Base-by-base conservation (phyloP, 345 rosid genomes). In the Brassica rapa region DNA sequence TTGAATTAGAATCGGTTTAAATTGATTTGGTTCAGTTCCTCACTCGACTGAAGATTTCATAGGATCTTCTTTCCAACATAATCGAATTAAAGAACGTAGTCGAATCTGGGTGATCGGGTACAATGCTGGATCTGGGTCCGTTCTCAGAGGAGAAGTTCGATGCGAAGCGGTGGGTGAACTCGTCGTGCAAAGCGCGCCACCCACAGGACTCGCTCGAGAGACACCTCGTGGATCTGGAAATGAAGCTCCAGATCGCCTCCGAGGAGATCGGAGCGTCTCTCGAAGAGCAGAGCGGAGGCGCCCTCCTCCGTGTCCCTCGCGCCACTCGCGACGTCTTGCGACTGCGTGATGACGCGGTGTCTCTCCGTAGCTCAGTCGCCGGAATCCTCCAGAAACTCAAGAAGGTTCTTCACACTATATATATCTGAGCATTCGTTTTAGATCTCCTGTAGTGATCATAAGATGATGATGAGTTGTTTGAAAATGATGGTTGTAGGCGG, bases 121-220 rank as follows among this genome's bases (percentile, higher is more conserved):
- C 67, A 94, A 90, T 91, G 94, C 72, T 93, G 84, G 99, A 95
- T 91, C 92, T 95, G n/a, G 90, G 93, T 35, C 93, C 96, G 6
- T 95, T 93, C 87, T 90, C 97, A n/a, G 98, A 90, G 74, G 97
- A 93, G 84, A 91, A 88, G 68, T 95, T 95, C 86, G 99, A 95
- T 74, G 90, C 96, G 56, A 93, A 91, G 92, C 88, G 86, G 81
- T 95, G 99, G 99, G 89, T 91, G 80, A 93, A 95, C 85, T 80
- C 91, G 16, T 91, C 97, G 21, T 86, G 91, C 85, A 87, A 91
- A 80, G 71, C 86, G 55, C 91, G 97, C 27, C 98, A 91, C 77
- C 90, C 91, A 37, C 93, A 91, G 78, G 96, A 93, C 73, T 86
- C 97, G 11, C 86, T 91, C 15, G 99, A 95, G 87, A 90, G 86